Evolutionary conservation across 768 basidiomycete genomes (phyloP).

Genomic region (Lactarius akahatsu): DNA sequence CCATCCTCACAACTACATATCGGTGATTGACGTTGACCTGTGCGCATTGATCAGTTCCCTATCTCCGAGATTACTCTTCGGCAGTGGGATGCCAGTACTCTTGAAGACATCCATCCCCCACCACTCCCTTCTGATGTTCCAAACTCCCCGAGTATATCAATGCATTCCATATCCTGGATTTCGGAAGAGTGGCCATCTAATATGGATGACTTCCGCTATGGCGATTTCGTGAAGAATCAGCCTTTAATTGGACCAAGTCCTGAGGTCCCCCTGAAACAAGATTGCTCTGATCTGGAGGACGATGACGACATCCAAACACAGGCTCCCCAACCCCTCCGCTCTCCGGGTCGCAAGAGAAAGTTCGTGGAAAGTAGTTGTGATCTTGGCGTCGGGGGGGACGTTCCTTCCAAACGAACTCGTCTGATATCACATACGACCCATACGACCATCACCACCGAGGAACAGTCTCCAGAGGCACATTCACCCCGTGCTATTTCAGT

Average conservation of each 20-base stretch:
- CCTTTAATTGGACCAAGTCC: not conserved
- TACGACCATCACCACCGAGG: not conserved
- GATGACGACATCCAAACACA: not conserved
- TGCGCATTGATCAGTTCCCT: constrained; percentile 11
- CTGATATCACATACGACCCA: not conserved
- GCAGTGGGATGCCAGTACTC: constrained; percentile 23
- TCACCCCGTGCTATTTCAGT: constrained; percentile 1
- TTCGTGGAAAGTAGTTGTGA: not conserved
- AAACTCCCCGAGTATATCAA: constrained; percentile 5
- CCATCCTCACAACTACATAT: not conserved
- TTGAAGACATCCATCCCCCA: constrained; percentile 15
- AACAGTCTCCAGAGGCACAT: not conserved
- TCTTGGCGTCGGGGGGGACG: not conserved
- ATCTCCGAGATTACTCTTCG: constrained; percentile 22
- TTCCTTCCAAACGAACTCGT: constrained; percentile 1
- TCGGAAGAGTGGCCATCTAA: not conserved
- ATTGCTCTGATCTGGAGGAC: not conserved
- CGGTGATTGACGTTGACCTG: not conserved
- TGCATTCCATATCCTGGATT: constrained; percentile 21
- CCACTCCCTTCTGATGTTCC: constrained; percentile 16
- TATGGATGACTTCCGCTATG: not conserved
- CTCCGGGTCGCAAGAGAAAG: constrained; percentile 12
- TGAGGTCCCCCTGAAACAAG: not conserved
- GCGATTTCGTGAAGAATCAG: not conserved
- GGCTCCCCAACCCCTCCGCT: not conserved